A percentile compares a stretch with the other conserved stretches of the same genome.
These are phyloP conservation scores for Podila epicladia DNA, from an alignment of 192 early-diverging fungal genomes.

Conservation along the genomic window DNA sequence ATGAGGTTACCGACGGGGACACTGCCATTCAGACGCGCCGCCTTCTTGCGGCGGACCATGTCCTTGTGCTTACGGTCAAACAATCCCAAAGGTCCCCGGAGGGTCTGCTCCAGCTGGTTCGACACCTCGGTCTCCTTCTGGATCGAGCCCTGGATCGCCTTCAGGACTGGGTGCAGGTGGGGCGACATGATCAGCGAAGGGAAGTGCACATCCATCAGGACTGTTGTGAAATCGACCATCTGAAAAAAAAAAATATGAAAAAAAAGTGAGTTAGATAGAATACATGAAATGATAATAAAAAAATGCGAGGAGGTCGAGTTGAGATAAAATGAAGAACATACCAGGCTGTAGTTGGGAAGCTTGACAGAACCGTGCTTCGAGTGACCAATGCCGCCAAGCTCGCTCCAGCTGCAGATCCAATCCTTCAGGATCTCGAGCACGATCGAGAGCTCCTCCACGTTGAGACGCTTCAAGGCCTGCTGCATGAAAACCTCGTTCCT, in stretches of 20 bases:
- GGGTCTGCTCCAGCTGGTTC: conserved; percentile 44
- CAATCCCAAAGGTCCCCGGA: conserved; percentile 51
- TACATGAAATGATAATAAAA: not conserved
- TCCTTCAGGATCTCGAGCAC: conserved; percentile 48
- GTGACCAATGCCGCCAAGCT: conserved; percentile 46
- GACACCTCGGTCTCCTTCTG: conserved; percentile 31
- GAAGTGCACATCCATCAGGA: conserved; percentile 60
- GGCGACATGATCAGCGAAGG: conserved; percentile 58
- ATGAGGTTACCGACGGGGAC: conserved; percentile 7
- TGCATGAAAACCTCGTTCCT: conserved; percentile 63
- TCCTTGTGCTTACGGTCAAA: conserved; percentile 55
- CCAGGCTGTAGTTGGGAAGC: conserved; percentile 38
- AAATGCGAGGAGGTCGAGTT: not conserved
- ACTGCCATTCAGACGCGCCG: conserved; percentile 6
- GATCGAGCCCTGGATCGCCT: conserved; percentile 31
- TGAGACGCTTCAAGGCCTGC: conserved; percentile 56
- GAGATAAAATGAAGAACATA: conserved; percentile 1
- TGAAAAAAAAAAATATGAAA: conserved; percentile 15
- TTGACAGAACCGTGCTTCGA: conserved; percentile 20
- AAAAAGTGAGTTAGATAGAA: not conserved
- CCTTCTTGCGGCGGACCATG: conserved; percentile 31
- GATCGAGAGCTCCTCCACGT: conserved; percentile 51
- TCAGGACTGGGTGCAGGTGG: conserved; percentile 49
- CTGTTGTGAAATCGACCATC: conserved; percentile 55
- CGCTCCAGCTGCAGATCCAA: conserved; percentile 44